A percentile compares a stretch with the other conserved stretches of the same genome.
phyloP scores from a whole-genome alignment of 768 basidiomycete species.

The Lepiota brunneoincarnata region DNA sequence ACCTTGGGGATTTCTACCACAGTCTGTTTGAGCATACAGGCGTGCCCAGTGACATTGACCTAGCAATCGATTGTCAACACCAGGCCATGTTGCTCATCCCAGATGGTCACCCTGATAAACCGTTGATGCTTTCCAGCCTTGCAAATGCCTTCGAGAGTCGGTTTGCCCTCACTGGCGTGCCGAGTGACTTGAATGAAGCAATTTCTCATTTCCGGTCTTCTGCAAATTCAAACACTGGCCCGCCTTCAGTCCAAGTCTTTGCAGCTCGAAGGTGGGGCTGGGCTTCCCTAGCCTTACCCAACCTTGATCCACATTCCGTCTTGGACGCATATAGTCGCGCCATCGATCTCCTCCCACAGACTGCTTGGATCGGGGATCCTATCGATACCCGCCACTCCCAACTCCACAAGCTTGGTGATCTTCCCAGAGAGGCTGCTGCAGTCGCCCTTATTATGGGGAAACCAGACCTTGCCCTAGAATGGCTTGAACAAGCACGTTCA shows the following conservation, averaged over 20 bases:
- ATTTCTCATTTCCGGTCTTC: neutral
- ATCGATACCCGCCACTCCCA: neutral
- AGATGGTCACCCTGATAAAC: constrained; percentile 15
- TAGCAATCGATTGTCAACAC: constrained; percentile 13
- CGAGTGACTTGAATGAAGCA: neutral
- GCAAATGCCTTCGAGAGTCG: constrained; percentile 14
- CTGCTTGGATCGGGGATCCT: too few species aligned
- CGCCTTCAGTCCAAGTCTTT: too few species aligned
- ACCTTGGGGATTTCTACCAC: neutral
- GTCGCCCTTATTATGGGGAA: neutral
- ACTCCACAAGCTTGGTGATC: neutral
- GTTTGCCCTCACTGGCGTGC: neutral
- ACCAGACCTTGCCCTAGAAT: neutral
- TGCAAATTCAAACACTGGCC: too few species aligned
- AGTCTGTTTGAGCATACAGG: neutral
- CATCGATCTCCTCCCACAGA: too few species aligned
- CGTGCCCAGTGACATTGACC: constrained; percentile 21
- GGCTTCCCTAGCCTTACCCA: too few species aligned
- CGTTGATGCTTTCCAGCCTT: constrained; percentile 15
- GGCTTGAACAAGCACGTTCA: too few species aligned
- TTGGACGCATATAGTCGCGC: too few species aligned
- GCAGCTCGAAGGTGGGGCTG: too few species aligned
- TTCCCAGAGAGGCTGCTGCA: neutral
- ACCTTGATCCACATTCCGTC: too few species aligned
- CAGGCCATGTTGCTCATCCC: constrained; percentile 15